Conservation (phyloP, 2,329 filamentous ascomycete genomes). For the Colletotrichum sojae region DNA sequence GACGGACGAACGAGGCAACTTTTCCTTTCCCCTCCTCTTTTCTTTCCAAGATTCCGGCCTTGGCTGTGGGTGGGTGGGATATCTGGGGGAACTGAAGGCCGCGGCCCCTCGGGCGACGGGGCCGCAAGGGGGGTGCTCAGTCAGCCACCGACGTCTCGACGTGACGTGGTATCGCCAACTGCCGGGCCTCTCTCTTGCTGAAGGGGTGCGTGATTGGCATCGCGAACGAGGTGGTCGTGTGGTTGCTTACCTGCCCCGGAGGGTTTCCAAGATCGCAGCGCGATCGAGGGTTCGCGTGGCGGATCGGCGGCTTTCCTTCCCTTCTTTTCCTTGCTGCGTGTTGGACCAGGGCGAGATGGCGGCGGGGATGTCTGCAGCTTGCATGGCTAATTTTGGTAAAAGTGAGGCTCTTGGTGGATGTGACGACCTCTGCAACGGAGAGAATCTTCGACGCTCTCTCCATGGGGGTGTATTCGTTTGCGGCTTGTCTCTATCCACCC, state of each 20-base stretch:
- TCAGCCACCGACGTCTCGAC: not conserved
- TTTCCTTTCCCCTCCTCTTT: not conserved
- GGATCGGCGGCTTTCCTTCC: not conserved
- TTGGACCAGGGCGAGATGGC: not conserved
- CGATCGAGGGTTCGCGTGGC: not conserved
- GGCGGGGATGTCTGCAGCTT: too few species aligned
- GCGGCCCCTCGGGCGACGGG: too few species aligned
- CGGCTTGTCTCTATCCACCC: too few species aligned
- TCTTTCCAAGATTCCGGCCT: not conserved
- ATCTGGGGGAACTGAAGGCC: too few species aligned
- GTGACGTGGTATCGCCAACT: not conserved
- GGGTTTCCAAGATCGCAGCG: not conserved
- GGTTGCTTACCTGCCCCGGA: slow-evolving; percentile 6
- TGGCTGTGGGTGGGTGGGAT: too few species aligned
- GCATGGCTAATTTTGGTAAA: too few species aligned
- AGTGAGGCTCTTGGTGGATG: too few species aligned
- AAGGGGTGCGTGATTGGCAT: not conserved
- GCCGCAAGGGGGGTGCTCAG: not conserved
- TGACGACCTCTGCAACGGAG: too few species aligned
- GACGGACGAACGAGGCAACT: not conserved
- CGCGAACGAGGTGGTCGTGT: not conserved
- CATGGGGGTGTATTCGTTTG: too few species aligned
- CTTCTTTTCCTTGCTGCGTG: not conserved
- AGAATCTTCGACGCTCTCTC: too few species aligned
- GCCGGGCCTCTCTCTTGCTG: not conserved